Conservation (phyloP, 495 filamentous ascomycete genomes). For the Aspergillus diversus region DNA sequence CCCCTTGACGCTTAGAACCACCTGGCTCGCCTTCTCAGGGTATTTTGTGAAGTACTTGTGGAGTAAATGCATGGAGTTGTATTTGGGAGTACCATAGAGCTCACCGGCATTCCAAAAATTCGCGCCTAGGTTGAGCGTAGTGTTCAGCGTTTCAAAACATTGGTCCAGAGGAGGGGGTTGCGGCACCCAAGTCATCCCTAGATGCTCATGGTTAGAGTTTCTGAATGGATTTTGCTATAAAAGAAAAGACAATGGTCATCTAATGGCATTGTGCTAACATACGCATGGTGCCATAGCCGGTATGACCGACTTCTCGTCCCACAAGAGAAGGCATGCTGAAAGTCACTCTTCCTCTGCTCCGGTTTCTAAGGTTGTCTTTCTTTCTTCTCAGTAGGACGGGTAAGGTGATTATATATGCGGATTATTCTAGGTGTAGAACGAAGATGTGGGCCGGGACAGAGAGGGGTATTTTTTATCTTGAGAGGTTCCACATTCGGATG, state of each 20-base stretch:
- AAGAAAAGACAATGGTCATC: background rate
- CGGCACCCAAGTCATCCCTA: constrained; percentile 76
- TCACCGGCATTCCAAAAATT: constrained; percentile 84
- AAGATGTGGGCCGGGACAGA: no score
- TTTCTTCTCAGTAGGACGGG: no score
- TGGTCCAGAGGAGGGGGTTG: constrained; percentile 59
- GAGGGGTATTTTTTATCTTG: no score
- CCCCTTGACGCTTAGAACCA: constrained; percentile 66
- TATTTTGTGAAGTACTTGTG: constrained; percentile 62
- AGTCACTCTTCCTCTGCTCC: background rate
- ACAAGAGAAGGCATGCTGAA: constrained; percentile 43
- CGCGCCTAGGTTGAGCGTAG: constrained; percentile 65
- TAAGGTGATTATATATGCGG: no score
- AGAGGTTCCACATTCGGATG: no score
- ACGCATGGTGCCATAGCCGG: constrained; percentile 54
- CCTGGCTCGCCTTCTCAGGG: constrained; percentile 62
- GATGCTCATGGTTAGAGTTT: background rate
- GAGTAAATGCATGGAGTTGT: constrained; percentile 65
- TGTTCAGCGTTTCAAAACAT: constrained; percentile 69
- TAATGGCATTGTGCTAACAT: constrained; percentile 11
- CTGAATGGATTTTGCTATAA: background rate
- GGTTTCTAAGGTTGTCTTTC: no score
- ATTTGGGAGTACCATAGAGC: constrained; percentile 73
- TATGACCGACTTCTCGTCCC: constrained; percentile 50
- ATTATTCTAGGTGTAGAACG: no score